Percentiles rank a stretch among this genome's conserved stretches.
phyloP scores from a whole-genome alignment of 495 filamentous ascomycete species.

The Aspergillus sclerotiicarbonarius region DNA sequence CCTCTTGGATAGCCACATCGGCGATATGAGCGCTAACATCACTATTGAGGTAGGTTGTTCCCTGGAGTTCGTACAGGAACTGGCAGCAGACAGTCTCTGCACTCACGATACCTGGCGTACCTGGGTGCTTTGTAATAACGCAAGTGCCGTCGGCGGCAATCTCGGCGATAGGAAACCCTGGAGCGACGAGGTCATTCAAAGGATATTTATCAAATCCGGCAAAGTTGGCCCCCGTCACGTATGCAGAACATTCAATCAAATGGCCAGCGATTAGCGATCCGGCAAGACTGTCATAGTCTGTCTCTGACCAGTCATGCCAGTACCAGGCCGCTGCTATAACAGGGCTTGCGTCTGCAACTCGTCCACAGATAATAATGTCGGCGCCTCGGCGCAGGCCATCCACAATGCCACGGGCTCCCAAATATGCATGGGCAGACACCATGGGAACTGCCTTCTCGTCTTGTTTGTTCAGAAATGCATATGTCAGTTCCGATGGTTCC shows the following conservation, averaged over 20 bases:
- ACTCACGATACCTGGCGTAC: slow-evolving; percentile 24
- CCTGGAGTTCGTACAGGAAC: slow-evolving; percentile 58
- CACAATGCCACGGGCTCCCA: slow-evolving; percentile 47
- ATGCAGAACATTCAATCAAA: slow-evolving; percentile 52
- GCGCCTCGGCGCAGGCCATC: slow-evolving; percentile 42
- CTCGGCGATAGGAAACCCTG: slow-evolving; percentile 41
- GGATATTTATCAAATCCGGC: slow-evolving; percentile 42
- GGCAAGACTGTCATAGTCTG: slow-evolving; percentile 42
- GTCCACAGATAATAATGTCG: slow-evolving; percentile 54
- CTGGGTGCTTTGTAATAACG: slow-evolving; percentile 28
- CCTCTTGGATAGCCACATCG: slow-evolving; percentile 36
- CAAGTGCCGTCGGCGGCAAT: slow-evolving; percentile 29
- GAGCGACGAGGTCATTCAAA: slow-evolving; percentile 30
- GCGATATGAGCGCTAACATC: slow-evolving; percentile 51
- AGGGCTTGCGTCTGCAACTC: slow-evolving; percentile 50
- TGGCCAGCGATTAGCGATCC: slow-evolving; percentile 47
- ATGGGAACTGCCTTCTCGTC: slow-evolving; percentile 20
- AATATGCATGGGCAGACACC: slow-evolving; percentile 38
- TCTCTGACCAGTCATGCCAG: slow-evolving; percentile 42
- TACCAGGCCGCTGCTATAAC: slow-evolving; percentile 48
- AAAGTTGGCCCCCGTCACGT: slow-evolving; percentile 54
- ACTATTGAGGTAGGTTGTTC: slow-evolving; percentile 49
- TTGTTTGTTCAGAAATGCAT: slow-evolving; percentile 22
- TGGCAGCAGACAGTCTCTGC: slow-evolving; percentile 49
- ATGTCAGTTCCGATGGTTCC: slow-evolving; percentile 14